phyloP scores from a whole-genome alignment of 2,329 filamentous ascomycete species.

The Dothidotthia symphoricarpi region DNA sequence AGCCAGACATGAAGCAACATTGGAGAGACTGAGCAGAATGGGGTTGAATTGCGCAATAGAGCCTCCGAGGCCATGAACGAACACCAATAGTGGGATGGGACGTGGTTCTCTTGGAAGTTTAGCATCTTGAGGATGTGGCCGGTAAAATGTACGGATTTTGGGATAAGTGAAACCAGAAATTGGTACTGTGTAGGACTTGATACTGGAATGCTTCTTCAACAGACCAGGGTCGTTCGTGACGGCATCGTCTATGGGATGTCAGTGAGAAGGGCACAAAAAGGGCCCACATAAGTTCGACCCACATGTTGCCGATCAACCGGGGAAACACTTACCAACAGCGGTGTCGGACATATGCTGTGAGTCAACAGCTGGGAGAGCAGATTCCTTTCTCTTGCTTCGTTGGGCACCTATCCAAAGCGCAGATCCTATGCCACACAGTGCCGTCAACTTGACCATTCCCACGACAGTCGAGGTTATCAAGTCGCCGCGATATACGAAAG shows the following conservation, averaged over 20 bases:
- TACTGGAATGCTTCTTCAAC: conserved; percentile 71
- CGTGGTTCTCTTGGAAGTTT: conserved; percentile 72
- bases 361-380: conserved; percentile 13
- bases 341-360: conserved; percentile 22
- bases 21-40: conserved; percentile 75
- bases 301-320: conserved; percentile 8
- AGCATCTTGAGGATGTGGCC: conserved; percentile 75
- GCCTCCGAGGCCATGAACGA: conserved; percentile 90
- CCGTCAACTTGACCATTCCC: conserved; percentile 42
- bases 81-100: conserved; percentile 80
- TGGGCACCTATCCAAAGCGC: conserved; percentile 37
- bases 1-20: conserved; percentile 79
- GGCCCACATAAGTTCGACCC: conserved; percentile 9
- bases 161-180: conserved; percentile 65
- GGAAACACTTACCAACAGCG: conserved; percentile 25
- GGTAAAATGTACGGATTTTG: conserved; percentile 77
- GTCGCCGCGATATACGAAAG: conserved; percentile 23
- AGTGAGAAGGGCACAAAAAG: conserved; percentile 4
- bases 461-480: conserved; percentile 24
- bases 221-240: conserved; percentile 71
- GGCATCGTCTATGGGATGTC: conserved; percentile 40
- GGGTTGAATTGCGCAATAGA: conserved; percentile 85
- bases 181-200: conserved; percentile 70
- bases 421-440: conserved; percentile 38
- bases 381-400: conserved; percentile 17